A percentile compares a stretch with the other conserved stretches of the same genome.
Evolutionary conservation across 2,329 filamentous ascomycete genomes (phyloP).

Genomic region (Fusarium acutatum): DNA sequence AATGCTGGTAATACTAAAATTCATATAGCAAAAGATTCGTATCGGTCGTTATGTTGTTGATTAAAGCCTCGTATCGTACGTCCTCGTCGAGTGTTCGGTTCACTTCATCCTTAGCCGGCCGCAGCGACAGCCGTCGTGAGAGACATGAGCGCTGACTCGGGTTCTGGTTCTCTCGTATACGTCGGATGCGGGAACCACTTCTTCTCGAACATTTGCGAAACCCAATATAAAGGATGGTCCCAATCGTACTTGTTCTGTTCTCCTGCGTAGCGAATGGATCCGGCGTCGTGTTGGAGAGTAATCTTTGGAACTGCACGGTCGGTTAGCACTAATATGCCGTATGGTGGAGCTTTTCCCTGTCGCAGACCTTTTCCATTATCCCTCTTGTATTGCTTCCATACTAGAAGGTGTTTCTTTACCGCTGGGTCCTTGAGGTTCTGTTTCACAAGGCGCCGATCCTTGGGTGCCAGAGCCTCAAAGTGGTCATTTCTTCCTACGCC

Average conservation of each 20-base stretch:
- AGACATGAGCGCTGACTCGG: not conserved
- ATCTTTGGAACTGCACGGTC: conserved; percentile 1
- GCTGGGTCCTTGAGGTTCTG: conserved; percentile 38
- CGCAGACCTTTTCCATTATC: conserved; percentile 35
- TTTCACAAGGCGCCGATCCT: conserved; percentile 48
- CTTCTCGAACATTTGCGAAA: conserved; percentile 56
- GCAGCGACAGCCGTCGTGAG: not conserved
- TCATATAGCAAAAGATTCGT: not conserved
- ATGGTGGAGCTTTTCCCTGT: not conserved
- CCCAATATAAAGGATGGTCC: conserved; percentile 56
- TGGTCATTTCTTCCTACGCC: conserved; percentile 30
- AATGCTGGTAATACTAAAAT: not conserved
- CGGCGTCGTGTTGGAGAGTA: not conserved
- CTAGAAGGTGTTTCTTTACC: conserved; percentile 37
- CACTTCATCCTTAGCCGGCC: not conserved
- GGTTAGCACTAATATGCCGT: not conserved
- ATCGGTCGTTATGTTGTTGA: not conserved
- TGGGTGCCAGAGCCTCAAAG: conserved; percentile 42
- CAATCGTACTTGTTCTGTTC: conserved; percentile 42
- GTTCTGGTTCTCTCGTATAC: conserved; percentile 39
- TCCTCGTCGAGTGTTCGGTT: not conserved
- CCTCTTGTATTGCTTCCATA: conserved; percentile 38
- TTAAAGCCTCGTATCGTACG: not conserved
- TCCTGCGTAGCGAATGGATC: conserved; percentile 30
- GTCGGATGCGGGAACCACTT: conserved; percentile 50